Evolutionary conservation across 371 early-diverging fungal genomes (phyloP), one percentile per base, ranked within the genome.

Genomic region (Cladochytrium tenue): DNA sequence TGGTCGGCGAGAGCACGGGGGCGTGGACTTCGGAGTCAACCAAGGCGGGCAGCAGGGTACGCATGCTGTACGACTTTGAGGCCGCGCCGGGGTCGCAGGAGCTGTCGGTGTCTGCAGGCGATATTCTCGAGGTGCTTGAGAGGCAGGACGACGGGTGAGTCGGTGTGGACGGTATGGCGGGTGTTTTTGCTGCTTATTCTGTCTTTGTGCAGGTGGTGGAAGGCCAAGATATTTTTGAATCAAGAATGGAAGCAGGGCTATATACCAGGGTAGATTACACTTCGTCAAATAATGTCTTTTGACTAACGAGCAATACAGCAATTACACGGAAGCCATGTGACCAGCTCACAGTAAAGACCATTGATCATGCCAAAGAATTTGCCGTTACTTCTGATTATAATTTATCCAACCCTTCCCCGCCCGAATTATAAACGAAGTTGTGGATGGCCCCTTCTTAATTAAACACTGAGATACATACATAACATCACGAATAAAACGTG

Each of bases 71-170:
- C 64, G 76, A 79, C 53, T 79, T 75, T 62, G 71, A 70, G 59
- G 79, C 72, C 10, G 67, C 67, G 0, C 73, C 78, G 0, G 72
- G 69, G 27, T 66, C 68, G 28, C 62, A 68, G 13, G 78, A 77
- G 51, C 35, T 79, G 55, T 63, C 68, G 3, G 72, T 73, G 7
- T 28, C 15, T n/a, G 66, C 69, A 3, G 79, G 73, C 2, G 74
- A 73, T 31, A 68, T 51, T 32, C n/a, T 79, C 15, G 76, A 79
- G 26, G 64, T 79, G 0, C 23, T 76, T 31, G 76, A 79, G 64
- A 72, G 72, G 58, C 79, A 73, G 62, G 79, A 79, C 25, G 79
- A 79, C 59, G 79, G 77, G 70, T 75, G 43, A 43, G 43, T 13
- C 13, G 20, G 43, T 7, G 20, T 20, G 43, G 43, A n/a, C n/a